Base-by-base conservation (phyloP, 495 filamentous ascomycete species). In the Xylaria nigripes region DNA sequence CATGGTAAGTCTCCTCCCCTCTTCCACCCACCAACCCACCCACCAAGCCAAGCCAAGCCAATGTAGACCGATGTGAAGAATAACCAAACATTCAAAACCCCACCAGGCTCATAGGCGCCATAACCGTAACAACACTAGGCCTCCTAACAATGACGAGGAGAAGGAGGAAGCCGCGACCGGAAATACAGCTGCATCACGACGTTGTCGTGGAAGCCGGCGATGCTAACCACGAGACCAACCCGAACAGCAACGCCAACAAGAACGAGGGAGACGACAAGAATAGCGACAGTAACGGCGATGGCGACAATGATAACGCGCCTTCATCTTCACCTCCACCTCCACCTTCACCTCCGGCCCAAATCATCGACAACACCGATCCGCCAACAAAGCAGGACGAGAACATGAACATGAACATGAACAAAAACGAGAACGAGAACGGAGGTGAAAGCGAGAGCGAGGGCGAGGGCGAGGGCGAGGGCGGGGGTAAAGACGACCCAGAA, bases 351-450 rank as follows among this genome's bases (percentile, higher is more conserved):
- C 4, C 25, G 9, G 25, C 9, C 4, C 25, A 3, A 29, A 9
- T 29, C 3, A 50, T 49, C 32, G 64, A 65, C 32, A 60, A 42
- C 54, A 36, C 22, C 8, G 54, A 60, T 43, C 21, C 50, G 46
- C 51, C 55, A 25, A 42, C 12, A 10, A 27, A 57, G 21, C 23
- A 51, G 42, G 59, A 54, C 55, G 54, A 65, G 57, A 47, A 67
- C 36, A 47, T 57, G 50, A 3, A 29, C 4, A 68, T 67, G 63
- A 63, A 63, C 62, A 61, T 60, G 48, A 62, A 60, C 43, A 58
- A n/a, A n/a, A n/a, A 54, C 55, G 54, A 65, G 57, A 47, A 67
- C 36, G 48, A 58, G 50, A 3, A 29, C 4, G 25, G 25, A 29
- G 25, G 25, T 29, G 25, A 29, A 29, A 29, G 25, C 48, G 55